phyloP scores from a whole-genome alignment of 1,284 basidiomycete species.

The Violaceomyces palustris region DNA sequence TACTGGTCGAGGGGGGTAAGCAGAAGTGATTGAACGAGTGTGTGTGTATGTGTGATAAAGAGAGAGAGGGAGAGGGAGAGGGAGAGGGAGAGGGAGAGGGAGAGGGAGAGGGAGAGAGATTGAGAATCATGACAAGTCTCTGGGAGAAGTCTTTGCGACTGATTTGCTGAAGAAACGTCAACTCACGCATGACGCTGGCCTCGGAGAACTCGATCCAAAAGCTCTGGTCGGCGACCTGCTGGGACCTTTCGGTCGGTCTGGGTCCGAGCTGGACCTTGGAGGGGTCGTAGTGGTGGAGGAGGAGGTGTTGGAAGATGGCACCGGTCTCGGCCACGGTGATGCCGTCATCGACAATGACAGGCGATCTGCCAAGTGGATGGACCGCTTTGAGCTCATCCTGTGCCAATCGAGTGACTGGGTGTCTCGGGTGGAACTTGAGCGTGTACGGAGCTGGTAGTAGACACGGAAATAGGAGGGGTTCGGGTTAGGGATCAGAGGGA shows the following conservation, averaged over 20 bases:
- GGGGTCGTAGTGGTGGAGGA: conserved; percentile 18
- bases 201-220: conserved; percentile 23
- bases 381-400: conserved; percentile 15
- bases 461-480: no score
- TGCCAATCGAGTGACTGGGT: conserved; percentile 14
- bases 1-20: no score
- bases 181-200: conserved; percentile 12
- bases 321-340: conserved; percentile 20
- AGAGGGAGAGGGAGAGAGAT: no score
- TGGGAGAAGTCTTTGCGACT: no score
- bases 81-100: no score
- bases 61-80: no score
- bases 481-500: no score
- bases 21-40: no score
- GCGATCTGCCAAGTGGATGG: conserved; percentile 22
- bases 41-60: no score
- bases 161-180: no score
- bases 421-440: conserved; percentile 14
- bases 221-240: conserved; percentile 9
- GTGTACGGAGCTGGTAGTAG: no score
- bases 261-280: conserved; percentile 5
- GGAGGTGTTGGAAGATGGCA: conserved; percentile 14
- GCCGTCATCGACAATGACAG: conserved; percentile 12
- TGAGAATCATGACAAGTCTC: no score
- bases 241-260: conserved; percentile 5